A percentile compares a stretch with the other conserved stretches of the same genome.
These are phyloP conservation scores for Amanita rimosa DNA, from an alignment of 768 basidiomycete species.

Conservation along the genomic window DNA sequence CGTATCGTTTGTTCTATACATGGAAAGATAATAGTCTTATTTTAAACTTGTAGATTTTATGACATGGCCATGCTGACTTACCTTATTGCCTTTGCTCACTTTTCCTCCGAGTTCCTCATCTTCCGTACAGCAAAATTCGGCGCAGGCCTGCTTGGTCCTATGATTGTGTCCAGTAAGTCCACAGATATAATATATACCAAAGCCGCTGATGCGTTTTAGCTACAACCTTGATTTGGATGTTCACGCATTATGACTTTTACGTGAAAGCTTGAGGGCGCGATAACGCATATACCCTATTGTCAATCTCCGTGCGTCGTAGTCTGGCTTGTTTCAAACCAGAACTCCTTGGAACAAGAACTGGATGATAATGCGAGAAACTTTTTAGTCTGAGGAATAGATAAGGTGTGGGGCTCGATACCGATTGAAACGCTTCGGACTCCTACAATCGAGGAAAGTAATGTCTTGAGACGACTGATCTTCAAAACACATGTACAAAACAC, in stretches of 20 bases:
- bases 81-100: conserved; percentile 85
- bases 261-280: conserved; percentile 20
- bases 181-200: neutral
- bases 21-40: neutral
- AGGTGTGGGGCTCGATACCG: neutral
- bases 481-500: no score
- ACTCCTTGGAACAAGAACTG: neutral
- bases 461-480: neutral
- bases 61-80: conserved; percentile 84
- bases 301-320: neutral
- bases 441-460: neutral
- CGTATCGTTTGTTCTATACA: conserved; percentile 35
- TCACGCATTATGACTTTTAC: conserved; percentile 73
- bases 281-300: neutral
- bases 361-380: neutral
- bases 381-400: neutral
- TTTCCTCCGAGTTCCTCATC: conserved; percentile 74
- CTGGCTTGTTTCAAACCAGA: neutral
- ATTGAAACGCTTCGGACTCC: neutral
- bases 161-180: conserved; percentile 77
- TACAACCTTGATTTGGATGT: conserved; percentile 74
- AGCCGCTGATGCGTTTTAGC: conserved; percentile 25
- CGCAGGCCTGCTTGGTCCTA: conserved; percentile 52
- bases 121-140: conserved; percentile 64
- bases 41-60: conserved; percentile 54